phyloP scores from a whole-genome alignment of 1,284 basidiomycete species.

The Malassezia vespertilionis region DNA sequence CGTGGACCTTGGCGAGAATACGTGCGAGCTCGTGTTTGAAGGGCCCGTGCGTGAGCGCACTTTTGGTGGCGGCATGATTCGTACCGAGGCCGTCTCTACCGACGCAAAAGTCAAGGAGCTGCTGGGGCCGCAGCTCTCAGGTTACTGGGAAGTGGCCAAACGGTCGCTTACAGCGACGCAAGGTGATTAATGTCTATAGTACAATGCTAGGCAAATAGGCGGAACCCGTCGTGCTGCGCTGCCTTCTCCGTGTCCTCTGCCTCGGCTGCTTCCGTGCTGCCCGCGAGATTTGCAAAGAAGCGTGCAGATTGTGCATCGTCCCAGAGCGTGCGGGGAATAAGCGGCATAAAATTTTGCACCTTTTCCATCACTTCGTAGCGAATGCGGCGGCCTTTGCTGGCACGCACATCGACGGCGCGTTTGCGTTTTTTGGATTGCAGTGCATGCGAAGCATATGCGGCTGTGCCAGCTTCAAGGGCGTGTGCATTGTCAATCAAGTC shows the following conservation, averaged over 20 bases:
- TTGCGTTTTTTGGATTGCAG: constrained; percentile 24
- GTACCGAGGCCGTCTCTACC: constrained; percentile 58
- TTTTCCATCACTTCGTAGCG: constrained; percentile 44
- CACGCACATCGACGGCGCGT: constrained; percentile 31
- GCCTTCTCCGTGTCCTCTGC: background rate
- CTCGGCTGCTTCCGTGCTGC: background rate
- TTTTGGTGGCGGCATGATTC: constrained; percentile 53
- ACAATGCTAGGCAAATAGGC: constrained; percentile 26
- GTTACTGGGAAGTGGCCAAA: constrained; percentile 90
- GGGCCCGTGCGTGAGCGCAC: constrained; percentile 68
- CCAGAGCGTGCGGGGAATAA: constrained; percentile 30
- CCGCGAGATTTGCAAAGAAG: constrained; percentile 32
- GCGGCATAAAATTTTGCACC: constrained; percentile 45
- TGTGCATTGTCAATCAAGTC: constrained; percentile 38
- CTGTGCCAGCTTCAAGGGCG: constrained; percentile 11
- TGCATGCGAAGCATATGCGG: constrained; percentile 17
- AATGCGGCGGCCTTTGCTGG: constrained; percentile 39
- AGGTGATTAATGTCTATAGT: background rate
- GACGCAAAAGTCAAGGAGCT: constrained; percentile 74
- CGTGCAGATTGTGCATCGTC: constrained; percentile 31
- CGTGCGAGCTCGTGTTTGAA: constrained; percentile 84
- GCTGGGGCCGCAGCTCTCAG: constrained; percentile 67
- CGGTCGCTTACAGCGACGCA: constrained; percentile 33
- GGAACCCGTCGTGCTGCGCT: constrained; percentile 7
- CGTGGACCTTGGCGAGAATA: constrained; percentile 64